Base-by-base conservation (phyloP, 2,329 filamentous ascomycete genomes). In the Fusarium xylarioides region DNA sequence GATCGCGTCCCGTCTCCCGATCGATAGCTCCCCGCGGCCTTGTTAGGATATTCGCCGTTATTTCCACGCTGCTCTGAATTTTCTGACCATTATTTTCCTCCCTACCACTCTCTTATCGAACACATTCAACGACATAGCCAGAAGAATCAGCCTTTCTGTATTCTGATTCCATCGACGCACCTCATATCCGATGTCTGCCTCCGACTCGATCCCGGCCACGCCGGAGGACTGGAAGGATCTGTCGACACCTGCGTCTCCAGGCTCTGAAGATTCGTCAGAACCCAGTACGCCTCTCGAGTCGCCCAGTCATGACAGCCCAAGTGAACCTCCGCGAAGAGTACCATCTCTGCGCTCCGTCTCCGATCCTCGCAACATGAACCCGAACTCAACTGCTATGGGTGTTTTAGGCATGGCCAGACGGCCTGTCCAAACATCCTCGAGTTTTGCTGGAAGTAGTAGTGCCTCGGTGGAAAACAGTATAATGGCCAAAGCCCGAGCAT, bases 311-410 rank as follows among this genome's bases (percentile, higher is more conserved):
- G 80, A 82, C 34, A 79, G 71, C 58, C 74, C 76, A 23, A 64
- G 69, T 70, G 84, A 85, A 63, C 68, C 75, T 42, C 84, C 85
- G 62, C 84, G 88, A 80, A 82, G 90, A 80, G 78, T 91, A 65
- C 86, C 90, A 26, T 89, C 89, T 10, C 81, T 91, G 46, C 88
- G 90, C 75, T 88, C 89, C 52, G 82, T 88, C 26, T 90, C 91
- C 60, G 89, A 91, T 55, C 84, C 90, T 26, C 83, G 86, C 72
- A 85, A 83, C 61, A 95, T 97, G 90, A 93, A 90, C 63, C 84
- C 92, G 11, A 95, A 91, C n/a, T 97, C 95, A n/a, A 96, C 92
- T 34, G 91, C 93, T 44, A 85, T 95, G 8, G 94, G 94, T 44
- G 89, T 93, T 65, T 85, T 97, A 77, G 94, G 91, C 81, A 89